Evolutionary conservation across 2,329 filamentous ascomycete genomes (phyloP), one percentile per base, ranked within the genome.

Genomic region (Penicillium sp.): DNA sequence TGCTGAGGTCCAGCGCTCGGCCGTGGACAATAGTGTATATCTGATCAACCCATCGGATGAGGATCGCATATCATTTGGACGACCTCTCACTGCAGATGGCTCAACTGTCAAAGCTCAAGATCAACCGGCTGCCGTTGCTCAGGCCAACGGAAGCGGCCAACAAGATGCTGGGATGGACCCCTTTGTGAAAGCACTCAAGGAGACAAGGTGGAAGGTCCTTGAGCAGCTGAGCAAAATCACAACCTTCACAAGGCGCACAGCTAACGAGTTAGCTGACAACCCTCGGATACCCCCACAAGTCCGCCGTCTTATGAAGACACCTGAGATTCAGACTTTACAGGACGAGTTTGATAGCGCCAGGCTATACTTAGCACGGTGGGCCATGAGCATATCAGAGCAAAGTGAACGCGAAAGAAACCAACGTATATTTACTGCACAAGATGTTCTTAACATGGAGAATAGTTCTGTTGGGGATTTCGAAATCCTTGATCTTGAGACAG

Each of bases 381-480:
- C 93, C 2, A 97, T 98, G 93, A 89, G 90, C 7, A 95, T 98
- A 56, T 90, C 93, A 0, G 94, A 98, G 67, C 93, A 98, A 72
- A 91, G 90, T 61, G 93, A 98, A 64, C 78, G 83, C 34, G 93
- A 98, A 61, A 77, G 85, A 24, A 87, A 83, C 45, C 85, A 90
- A 67, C 78, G 90, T 42, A 90, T 95, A 63, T 98, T 89, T 87
- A 96, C 90, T 0, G 91, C 88, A 0, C 84, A 83, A 56, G 93
- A 98, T 70, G 85, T 96, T 3, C 76, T 97, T 61, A 90, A 94
- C 61, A 85, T 94, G 66, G 94, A 98, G 66, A 86, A 96, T 57
- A 96, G 88, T 28, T 88, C 89, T 52, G 87, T 98, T 0, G 94
- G 93, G 6, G 89, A 96, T 56, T 98, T 98, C 64, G 93, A 98